Evolutionary conservation across 805 yeast genomes (phyloP).

Genomic region (Candida endomychidarum): DNA sequence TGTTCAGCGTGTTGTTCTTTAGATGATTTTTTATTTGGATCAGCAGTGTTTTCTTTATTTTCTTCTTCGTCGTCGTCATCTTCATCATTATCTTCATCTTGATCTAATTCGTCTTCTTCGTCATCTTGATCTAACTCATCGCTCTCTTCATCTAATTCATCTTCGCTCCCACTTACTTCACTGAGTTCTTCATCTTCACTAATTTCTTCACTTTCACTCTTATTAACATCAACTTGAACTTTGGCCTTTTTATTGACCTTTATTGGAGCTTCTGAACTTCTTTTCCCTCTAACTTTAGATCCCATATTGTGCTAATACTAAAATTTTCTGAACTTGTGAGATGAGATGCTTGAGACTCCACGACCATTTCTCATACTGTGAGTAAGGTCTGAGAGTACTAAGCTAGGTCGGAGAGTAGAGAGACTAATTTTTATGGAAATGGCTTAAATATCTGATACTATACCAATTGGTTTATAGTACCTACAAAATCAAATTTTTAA

Average conservation of each 20-base stretch:
- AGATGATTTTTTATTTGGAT: constrained; percentile 49
- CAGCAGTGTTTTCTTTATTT: constrained; percentile 24
- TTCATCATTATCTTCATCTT: constrained; percentile 22
- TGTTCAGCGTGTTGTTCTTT: constrained; percentile 81
- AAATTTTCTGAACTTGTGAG: constrained; percentile 8
- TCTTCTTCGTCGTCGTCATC: constrained; percentile 22
- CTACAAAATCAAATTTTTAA: no score
- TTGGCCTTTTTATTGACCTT: constrained; percentile 27
- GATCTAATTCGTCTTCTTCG: constrained; percentile 12
- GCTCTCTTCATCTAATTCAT: constrained; percentile 1
- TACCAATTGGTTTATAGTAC: no score
- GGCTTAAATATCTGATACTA: no score
- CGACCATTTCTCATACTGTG: background rate
- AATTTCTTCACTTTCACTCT: constrained; percentile 5
- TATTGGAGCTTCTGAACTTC: constrained; percentile 23
- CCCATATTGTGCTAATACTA: constrained; percentile 11
- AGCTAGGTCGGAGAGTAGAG: no score
- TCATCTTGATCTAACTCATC: constrained; percentile 8
- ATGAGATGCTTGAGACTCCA: constrained; percentile 12
- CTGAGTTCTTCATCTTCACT: constrained; percentile 1
- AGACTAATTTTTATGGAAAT: no score
- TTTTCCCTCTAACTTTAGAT: constrained; percentile 30
- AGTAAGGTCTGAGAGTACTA: no score
- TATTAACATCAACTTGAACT: constrained; percentile 17
- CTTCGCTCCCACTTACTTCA: background rate